These are phyloP conservation scores for Piper betle DNA, from an alignment of 164 flowering plant species.

Conservation along the genomic window DNA sequence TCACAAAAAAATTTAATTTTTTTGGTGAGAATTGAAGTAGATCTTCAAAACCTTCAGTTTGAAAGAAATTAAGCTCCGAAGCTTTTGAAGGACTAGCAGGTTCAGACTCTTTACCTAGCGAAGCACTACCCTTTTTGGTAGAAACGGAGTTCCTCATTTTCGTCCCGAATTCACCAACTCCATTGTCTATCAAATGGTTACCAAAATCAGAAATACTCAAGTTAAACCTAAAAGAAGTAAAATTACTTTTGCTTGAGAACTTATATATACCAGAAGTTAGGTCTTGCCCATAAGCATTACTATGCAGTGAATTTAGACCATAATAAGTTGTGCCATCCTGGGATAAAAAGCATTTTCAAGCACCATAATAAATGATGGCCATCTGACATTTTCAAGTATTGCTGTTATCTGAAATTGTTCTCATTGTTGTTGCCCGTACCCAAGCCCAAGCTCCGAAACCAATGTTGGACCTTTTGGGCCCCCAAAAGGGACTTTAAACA, in stretches of 20 bases:
- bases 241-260: neutral
- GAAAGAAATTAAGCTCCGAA: neutral
- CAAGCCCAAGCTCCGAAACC: too few relatives aligned
- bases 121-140: neutral
- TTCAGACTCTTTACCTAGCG: neutral
- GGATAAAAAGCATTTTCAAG: neutral
- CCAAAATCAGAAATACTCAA: neutral
- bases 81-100: neutral
- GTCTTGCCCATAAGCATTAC: neutral
- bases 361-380: too few relatives aligned
- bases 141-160: neutral
- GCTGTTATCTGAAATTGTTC: too few relatives aligned
- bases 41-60: neutral
- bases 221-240: neutral
- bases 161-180: constrained; percentile 2
- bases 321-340: neutral
- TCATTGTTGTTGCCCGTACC: too few relatives aligned
- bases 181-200: neutral
- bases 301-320: neutral
- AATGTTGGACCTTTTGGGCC: too few relatives aligned
- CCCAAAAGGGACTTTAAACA: too few relatives aligned
- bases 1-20: too few relatives aligned
- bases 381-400: too few relatives aligned
- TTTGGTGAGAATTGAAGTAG: neutral
- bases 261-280: neutral